These are phyloP conservation scores for Nelumbo lutea DNA, from an alignment of 164 flowering plant species.

Conservation along the genomic window DNA sequence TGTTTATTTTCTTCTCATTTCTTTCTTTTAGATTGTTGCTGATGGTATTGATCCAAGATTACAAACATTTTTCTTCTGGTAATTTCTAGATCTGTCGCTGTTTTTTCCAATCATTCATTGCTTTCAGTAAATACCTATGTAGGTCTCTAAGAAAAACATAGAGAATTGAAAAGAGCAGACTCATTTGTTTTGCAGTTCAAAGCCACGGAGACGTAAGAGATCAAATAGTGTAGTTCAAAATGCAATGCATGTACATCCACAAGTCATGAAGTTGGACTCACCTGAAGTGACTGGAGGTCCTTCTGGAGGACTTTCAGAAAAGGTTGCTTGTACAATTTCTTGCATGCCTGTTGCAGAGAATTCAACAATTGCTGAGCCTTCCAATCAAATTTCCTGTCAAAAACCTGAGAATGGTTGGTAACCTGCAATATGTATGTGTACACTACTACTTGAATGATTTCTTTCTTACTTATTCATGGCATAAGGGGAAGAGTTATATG, in stretches of 20 bases:
- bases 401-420: slow-evolving; percentile 14
- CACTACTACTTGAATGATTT: background rate
- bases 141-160: background rate
- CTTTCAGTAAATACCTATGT: background rate
- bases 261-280: slow-evolving; percentile 44
- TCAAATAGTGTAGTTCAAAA: slow-evolving; percentile 27
- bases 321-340: slow-evolving; percentile 37
- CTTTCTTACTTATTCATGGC: background rate
- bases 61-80: slow-evolving; percentile 75
- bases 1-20: background rate
- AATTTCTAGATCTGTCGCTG: slow-evolving; percentile 10
- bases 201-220: slow-evolving; percentile 41
- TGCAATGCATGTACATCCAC: slow-evolving; percentile 47
- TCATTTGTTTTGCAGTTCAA: slow-evolving; percentile 45
- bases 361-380: slow-evolving; percentile 15
- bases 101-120: background rate
- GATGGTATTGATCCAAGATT: slow-evolving; percentile 63
- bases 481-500: background rate
- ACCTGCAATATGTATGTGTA: background rate
- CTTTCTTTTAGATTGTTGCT: slow-evolving; percentile 42
- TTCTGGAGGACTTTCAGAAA: slow-evolving; percentile 25
- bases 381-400: slow-evolving; percentile 9
- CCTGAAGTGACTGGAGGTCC: slow-evolving; percentile 33
- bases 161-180: background rate
- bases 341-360: slow-evolving; percentile 8